These are phyloP conservation scores for Nadsonia fulvescens DNA, from an alignment of 805 yeast genomes.

Conservation along the genomic window DNA sequence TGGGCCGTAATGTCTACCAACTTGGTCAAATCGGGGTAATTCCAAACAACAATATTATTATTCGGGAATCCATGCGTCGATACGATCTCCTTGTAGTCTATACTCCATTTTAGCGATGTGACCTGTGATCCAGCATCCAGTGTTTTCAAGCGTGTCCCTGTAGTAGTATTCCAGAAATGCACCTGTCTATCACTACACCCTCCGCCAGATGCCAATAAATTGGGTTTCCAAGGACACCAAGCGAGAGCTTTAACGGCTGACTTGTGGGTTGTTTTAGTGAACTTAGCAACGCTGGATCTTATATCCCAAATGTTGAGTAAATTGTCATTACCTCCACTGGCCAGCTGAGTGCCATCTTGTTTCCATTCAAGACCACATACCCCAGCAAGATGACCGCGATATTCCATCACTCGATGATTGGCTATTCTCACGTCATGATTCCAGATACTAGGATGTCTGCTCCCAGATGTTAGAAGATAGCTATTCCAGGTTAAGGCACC, in stretches of 20 bases:
- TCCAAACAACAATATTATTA: slow-evolving; percentile 66
- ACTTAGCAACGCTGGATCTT: slow-evolving; percentile 60
- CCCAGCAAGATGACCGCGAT: slow-evolving; percentile 74
- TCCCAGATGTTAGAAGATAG: slow-evolving; percentile 73
- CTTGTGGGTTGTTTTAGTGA: slow-evolving; percentile 62
- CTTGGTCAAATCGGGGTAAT: slow-evolving; percentile 69
- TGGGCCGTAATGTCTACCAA: slow-evolving; percentile 89
- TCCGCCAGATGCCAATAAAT: slow-evolving; percentile 89
- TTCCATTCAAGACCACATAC: slow-evolving; percentile 95
- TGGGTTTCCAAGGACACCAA: slow-evolving; percentile 81
- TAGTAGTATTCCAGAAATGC: slow-evolving; percentile 88
- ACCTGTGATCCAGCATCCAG: slow-evolving; percentile 90
- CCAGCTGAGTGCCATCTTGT: slow-evolving; percentile 84
- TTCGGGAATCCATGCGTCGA: slow-evolving; percentile 91
- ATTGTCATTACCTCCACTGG: slow-evolving; percentile 93
- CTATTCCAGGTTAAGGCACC: slow-evolving; percentile 89
- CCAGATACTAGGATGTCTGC: slow-evolving; percentile 65
- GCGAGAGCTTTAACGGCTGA: slow-evolving; percentile 93
- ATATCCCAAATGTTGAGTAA: slow-evolving; percentile 74
- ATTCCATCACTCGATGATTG: slow-evolving; percentile 55
- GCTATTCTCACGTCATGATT: slow-evolving; percentile 86
- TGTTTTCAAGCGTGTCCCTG: slow-evolving; percentile 71
- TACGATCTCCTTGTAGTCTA: slow-evolving; percentile 44
- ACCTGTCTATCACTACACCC: slow-evolving; percentile 80
- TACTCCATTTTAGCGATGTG: slow-evolving; percentile 83